Evolutionary conservation across 2,329 filamentous ascomycete species (phyloP), one percentile per base, ranked within the genome.

Genomic region (Colletotrichum spinosum): DNA sequence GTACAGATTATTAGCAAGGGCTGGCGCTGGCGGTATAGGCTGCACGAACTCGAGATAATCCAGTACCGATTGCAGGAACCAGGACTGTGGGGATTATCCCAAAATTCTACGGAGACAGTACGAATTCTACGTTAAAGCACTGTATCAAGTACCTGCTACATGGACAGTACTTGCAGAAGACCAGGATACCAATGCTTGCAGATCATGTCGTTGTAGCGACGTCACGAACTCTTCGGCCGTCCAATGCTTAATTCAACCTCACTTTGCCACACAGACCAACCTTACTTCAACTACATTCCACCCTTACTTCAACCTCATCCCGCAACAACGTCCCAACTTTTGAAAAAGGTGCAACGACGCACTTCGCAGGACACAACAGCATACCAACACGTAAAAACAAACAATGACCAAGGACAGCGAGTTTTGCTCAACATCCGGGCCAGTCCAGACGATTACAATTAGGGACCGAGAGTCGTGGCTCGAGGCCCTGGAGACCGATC

Each of bases 401-500:
- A 12, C 42, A 12, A 62, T 42, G 35, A 39, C 46, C 11, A 33
- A 17, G 6, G 41, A 46, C 38, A 33, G 53, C 8, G 13, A 10
- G 2, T n/a, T 25, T 4, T 25, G 25, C 25, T 25, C 4, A 25
- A 25, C 37, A 0, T 6, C 17, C 7, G 12, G 34, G 46, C 6
- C 37, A 2, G 4, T 42, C 8, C 37, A 13, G 13, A 57, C 17
- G 10, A 57, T 69, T 25, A 61, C 61, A n/a, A 42, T 68, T 17
- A 8, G 49, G 37, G 45, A 68, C 15, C 53, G 48, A 15, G 6
- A 38, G 11, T n/a, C 55, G 2, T 68, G 67, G 67, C 45, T 55
- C 6, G 41, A 46, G 13, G 65, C 67, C 2, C 50, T 57, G 6
- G 33, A 46, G 11, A 35, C 58, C 2, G 66, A 55, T 3, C 73